Percentiles rank a stretch among this genome's conserved stretches.
Conservation (phyloP, 805 yeast species). For the Suhomyces faveliae region DNA sequence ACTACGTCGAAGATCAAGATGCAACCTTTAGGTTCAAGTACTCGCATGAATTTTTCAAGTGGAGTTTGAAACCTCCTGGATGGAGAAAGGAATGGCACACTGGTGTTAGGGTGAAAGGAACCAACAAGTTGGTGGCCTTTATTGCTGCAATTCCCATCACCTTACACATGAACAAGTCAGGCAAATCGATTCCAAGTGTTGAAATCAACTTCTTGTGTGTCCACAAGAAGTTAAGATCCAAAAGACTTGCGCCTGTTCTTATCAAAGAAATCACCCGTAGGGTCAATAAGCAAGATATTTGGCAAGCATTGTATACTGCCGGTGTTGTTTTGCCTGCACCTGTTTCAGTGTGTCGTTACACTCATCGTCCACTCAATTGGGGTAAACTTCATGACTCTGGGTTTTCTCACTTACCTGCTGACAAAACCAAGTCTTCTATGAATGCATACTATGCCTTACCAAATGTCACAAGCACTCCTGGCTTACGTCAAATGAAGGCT, state of each 20-base stretch:
- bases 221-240: constrained; percentile 90
- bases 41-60: constrained; percentile 73
- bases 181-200: constrained; percentile 54
- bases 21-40: constrained; percentile 91
- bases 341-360: constrained; percentile 80
- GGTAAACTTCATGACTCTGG: constrained; percentile 85
- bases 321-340: constrained; percentile 94
- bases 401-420: constrained; percentile 75
- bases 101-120: constrained; percentile 82
- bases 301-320: constrained; percentile 96
- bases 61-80: constrained; percentile 96
- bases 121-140: constrained; percentile 82
- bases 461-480: constrained; percentile 44
- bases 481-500: constrained; percentile 56
- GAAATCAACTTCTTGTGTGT: constrained; percentile 94
- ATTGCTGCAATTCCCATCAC: constrained; percentile 86
- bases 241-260: constrained; percentile 89
- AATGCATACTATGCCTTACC: constrained; percentile 61
- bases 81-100: constrained; percentile 87
- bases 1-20: constrained; percentile 93
- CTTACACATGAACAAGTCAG: constrained; percentile 55
- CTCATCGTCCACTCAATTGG: constrained; percentile 95
- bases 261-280: constrained; percentile 94
- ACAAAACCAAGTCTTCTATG: constrained; percentile 65
- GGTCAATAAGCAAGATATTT: constrained; percentile 76